Conservation (phyloP, 371 early-diverging fungal species). For the Basidiobolus meristosporus region DNA sequence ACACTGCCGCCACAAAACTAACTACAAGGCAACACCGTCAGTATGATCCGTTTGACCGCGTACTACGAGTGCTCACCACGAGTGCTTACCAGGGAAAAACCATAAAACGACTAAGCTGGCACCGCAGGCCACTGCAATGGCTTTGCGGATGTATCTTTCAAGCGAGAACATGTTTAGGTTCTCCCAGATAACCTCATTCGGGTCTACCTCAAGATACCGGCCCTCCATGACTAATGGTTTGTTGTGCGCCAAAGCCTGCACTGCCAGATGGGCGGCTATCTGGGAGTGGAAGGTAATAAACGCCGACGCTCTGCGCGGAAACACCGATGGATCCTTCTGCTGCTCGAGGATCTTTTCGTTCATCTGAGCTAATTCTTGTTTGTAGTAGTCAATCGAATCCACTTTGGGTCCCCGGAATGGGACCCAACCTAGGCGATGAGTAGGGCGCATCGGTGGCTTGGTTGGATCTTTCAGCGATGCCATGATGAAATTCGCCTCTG, state of each 20-base stretch:
- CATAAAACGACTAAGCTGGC: conserved; percentile 46
- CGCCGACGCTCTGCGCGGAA: conserved; percentile 28
- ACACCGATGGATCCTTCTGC: conserved; percentile 7
- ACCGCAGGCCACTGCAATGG: conserved; percentile 21
- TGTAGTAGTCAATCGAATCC: conserved; percentile 8
- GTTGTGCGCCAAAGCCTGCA: conserved; percentile 43
- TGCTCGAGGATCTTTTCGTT: conserved; percentile 14
- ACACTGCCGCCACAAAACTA: conserved; percentile 32
- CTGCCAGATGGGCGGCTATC: conserved; percentile 65
- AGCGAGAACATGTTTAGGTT: conserved; percentile 41
- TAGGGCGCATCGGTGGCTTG: too few species aligned
- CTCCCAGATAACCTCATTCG: conserved; percentile 67
- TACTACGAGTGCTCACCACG: too few species aligned
- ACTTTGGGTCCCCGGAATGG: conserved; percentile 8
- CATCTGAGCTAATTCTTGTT: conserved; percentile 2
- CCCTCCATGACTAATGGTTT: conserved; percentile 45
- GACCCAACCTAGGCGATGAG: not conserved
- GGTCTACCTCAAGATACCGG: conserved; percentile 37
- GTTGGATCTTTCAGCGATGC: too few species aligned
- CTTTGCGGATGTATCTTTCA: conserved; percentile 27
- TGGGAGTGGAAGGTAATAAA: conserved; percentile 69
- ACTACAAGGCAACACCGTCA: conserved; percentile 12
- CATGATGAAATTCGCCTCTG: too few species aligned
- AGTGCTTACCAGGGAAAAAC: conserved; percentile 19
- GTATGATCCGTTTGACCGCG: too few species aligned